Conservation (phyloP, 2,329 filamentous ascomycete species). For the Calonectria henricotiae region DNA sequence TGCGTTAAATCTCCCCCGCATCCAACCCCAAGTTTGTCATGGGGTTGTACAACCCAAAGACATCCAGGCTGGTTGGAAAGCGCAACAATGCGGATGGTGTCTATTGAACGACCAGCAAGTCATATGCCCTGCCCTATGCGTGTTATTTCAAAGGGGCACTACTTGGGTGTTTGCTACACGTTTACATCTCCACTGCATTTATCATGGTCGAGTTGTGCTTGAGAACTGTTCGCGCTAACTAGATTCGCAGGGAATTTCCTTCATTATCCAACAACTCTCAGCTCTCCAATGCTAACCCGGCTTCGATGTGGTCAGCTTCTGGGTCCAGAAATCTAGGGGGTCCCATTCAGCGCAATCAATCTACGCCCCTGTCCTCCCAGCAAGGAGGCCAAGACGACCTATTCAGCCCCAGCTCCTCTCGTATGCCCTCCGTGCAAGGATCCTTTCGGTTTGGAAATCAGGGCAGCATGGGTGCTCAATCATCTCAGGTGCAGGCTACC, state of each 20-base stretch:
- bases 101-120: conserved; percentile 22
- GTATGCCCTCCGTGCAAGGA: conserved; percentile 60
- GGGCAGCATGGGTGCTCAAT: conserved; percentile 58
- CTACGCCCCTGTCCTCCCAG: conserved; percentile 68
- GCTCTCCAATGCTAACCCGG: conserved; percentile 65
- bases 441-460: conserved; percentile 72
- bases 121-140: conserved; percentile 50
- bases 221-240: conserved; percentile 8
- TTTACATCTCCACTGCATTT: not conserved
- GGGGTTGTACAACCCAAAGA: conserved; percentile 37
- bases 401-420: conserved; percentile 63
- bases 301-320: conserved; percentile 71
- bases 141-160: conserved; percentile 56
- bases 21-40: conserved; percentile 13
- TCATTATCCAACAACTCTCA: conserved; percentile 76
- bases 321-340: conserved; percentile 67
- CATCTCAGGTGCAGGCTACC: conserved; percentile 66
- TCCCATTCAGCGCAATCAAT: conserved; percentile 68
- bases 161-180: conserved; percentile 23
- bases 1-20: conserved; percentile 3
- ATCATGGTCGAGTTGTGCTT: not conserved
- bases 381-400: conserved; percentile 67
- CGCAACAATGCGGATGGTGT: conserved; percentile 28
- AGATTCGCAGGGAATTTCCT: conserved; percentile 75
- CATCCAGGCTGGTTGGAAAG: conserved; percentile 38